Conservation (phyloP, 164 flowering plant genomes). For the Vitis vinifera region ASM3070453v1 NC_081819.1:14002001-14002500, state of each 20-base stretch:
- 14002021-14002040: background rate
- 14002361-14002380: background rate
- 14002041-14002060: conserved; percentile 40
- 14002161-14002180: conserved; percentile 54
- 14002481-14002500: background rate
- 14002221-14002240: conserved; percentile 55
- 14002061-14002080: conserved; percentile 54
- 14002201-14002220: conserved; percentile 64
- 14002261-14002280: conserved; percentile 70
- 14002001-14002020: too few relatives aligned
- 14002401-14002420: background rate
- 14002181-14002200: conserved; percentile 63
- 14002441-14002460: background rate
- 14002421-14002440: background rate
- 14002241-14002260: conserved; percentile 47
- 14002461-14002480: background rate
- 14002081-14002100: conserved; percentile 46
- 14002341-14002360: background rate
- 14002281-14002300: conserved; percentile 59
- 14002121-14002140: conserved; percentile 46
- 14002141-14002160: conserved; percentile 65
- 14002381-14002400: background rate
- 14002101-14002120: conserved; percentile 36
- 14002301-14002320: conserved; percentile 51
- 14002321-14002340: background rate